Evolutionary conservation across 306 rosid genomes (phyloP), one percentile per base, ranked within the genome.

Genomic region (Malus sylvestris): DNA sequence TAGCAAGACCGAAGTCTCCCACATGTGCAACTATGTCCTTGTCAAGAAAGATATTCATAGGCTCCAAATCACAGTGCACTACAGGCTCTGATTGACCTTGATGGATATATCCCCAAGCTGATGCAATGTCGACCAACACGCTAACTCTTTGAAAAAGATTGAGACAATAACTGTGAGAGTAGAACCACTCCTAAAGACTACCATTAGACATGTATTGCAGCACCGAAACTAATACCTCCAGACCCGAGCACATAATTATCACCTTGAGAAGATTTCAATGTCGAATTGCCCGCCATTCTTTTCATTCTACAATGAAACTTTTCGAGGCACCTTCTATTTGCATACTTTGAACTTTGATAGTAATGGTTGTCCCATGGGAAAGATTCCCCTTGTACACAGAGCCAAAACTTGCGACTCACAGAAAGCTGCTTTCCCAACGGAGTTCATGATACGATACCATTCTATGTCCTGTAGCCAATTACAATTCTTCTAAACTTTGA

Each of bases 391-490:
- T 60, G 65, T 60, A 60, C 65, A 60, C 65, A 23, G 19, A 60
- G 15, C 65, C 65, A 60, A 60, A 60, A 60, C 65, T 22, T 25
- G 38, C 38, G 96, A 82, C 84, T 33, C 38, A 6, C 7, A 33
- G 70, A 12, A 92, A 89, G 98, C 84, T 83, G 92, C 75, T 88
- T 33, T 5, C 82, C 35, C 15, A 12, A 10, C 51, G 70, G 44
- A 78, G 66, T 40, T 81, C 82, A 4, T 51, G 68, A 42, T 81
- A 42, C 10, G 81, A 61, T 38, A 67, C 64, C 46, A 76, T 76
- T 40, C 45, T 53, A 79, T 70, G 55, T 22, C 66, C 66, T 6
- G 61, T 49, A 11, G 33, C 49, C 29, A 35, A 18, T n/a, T 29
- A 71, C 14, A 10, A 11, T 7, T 58, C 30, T 8, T 13, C 16